Evolutionary conservation across 805 yeast species (phyloP).

Genomic region (Kodamaea neixiangensis): DNA sequence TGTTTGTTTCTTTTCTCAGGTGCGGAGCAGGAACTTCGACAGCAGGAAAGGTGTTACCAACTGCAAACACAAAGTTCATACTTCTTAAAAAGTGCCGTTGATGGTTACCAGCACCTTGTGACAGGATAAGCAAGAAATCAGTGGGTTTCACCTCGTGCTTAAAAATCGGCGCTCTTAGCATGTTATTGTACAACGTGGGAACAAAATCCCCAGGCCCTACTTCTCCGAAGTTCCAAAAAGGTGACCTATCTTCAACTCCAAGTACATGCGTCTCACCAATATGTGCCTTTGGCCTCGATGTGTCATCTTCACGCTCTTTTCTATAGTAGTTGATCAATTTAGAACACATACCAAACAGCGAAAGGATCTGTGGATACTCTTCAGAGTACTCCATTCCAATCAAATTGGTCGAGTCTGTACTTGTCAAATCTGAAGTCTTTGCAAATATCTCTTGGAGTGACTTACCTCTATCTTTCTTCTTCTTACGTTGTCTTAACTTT

Average conservation of each 20-base stretch:
- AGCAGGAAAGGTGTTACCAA: constrained; percentile 92
- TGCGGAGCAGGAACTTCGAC: constrained; percentile 97
- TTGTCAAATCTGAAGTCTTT: constrained; percentile 70
- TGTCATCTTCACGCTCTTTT: constrained; percentile 77
- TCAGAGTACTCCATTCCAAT: constrained; percentile 88
- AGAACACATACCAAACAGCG: constrained; percentile 94
- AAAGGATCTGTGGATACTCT: constrained; percentile 77
- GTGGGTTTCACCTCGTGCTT: constrained; percentile 77
- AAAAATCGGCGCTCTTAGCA: constrained; percentile 90
- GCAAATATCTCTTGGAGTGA: constrained; percentile 73
- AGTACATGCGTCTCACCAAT: constrained; percentile 94
- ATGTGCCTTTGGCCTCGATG: constrained; percentile 80
- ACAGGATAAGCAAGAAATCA: constrained; percentile 78
- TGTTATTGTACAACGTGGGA: constrained; percentile 89
- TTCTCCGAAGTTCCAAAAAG: constrained; percentile 98
- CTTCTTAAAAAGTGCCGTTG: constrained; percentile 68
- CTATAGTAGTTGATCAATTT: constrained; percentile 92
- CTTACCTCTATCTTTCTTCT: constrained; percentile 86
- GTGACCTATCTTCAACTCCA: constrained; percentile 95
- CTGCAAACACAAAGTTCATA: constrained; percentile 74
- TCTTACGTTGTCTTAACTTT: constrained; percentile 74
- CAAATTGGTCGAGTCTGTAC: constrained; percentile 79
- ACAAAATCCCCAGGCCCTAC: constrained; percentile 93
- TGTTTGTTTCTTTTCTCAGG: constrained; percentile 91
- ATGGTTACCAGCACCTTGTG: constrained; percentile 77